phyloP scores from a whole-genome alignment of 345 rosid species.

The Atalantia buxifolia region DNA sequence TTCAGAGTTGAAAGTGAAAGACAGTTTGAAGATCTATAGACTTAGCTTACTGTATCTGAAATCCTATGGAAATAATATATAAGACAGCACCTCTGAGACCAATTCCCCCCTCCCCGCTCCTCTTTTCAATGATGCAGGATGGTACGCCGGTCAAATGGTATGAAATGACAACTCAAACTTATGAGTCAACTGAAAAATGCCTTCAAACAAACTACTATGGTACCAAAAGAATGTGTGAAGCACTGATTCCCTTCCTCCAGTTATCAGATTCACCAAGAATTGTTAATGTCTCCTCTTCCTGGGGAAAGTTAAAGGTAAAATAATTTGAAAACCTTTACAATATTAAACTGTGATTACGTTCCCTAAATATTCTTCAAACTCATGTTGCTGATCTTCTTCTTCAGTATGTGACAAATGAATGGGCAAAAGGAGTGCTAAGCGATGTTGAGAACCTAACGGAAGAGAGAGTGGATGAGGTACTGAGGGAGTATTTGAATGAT shows the following conservation, averaged over 20 bases:
- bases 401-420: constrained; percentile 35
- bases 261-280: constrained; percentile 49
- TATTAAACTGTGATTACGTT: not conserved
- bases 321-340: not conserved
- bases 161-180: constrained; percentile 22
- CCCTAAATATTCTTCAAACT: not conserved
- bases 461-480: constrained; percentile 39
- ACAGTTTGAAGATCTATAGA: not conserved
- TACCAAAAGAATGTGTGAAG: constrained; percentile 42
- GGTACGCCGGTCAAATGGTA: constrained; percentile 15
- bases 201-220: constrained; percentile 49
- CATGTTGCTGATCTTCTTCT: not conserved
- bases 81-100: not conserved
- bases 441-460: constrained; percentile 39
- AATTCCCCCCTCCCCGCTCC: no score
- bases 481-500: constrained; percentile 37
- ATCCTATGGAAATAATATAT: not conserved
- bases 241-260: constrained; percentile 45
- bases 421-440: constrained; percentile 34
- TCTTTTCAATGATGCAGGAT: constrained; percentile 2
- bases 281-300: constrained; percentile 44
- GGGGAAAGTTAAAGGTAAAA: constrained; percentile 41
- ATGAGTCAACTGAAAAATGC: constrained; percentile 35
- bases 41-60: not conserved
- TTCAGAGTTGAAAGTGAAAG: not conserved